Conservation (phyloP, 2,329 filamentous ascomycete species). For the Fusarium devonianum region DNA sequence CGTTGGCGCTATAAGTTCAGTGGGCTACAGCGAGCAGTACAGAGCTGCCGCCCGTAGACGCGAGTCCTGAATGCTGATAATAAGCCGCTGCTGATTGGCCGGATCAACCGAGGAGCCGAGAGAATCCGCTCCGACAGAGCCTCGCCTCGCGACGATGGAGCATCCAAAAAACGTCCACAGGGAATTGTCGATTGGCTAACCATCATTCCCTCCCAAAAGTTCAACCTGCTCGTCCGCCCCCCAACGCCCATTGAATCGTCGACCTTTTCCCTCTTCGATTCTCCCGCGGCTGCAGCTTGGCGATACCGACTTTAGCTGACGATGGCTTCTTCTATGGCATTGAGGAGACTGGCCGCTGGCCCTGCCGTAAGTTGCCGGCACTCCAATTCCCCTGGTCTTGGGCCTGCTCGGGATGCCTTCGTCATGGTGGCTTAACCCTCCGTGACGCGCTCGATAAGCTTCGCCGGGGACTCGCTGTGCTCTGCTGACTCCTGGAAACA, state of each 20-base stretch:
- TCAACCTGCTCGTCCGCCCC: constrained; percentile 40
- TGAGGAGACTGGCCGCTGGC: constrained; percentile 66
- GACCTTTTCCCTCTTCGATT: constrained; percentile 32
- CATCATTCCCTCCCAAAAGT: constrained; percentile 36
- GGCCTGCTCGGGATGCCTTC: constrained; percentile 27
- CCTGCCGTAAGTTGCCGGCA: constrained; percentile 58
- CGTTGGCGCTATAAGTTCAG: constrained; percentile 26
- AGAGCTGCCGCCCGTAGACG: constrained; percentile 7
- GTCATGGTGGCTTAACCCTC: constrained; percentile 1
- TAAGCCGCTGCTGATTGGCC: constrained; percentile 46
- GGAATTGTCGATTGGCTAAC: constrained; percentile 38
- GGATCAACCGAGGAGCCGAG: constrained; percentile 48
- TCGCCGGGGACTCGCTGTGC: constrained; percentile 12
- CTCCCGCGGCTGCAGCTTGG: constrained; percentile 46
- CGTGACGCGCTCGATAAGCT: constrained; percentile 18
- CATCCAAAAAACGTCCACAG: constrained; percentile 37
- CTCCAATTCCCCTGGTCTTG: constrained; percentile 19
- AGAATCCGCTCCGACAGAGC: constrained; percentile 39
- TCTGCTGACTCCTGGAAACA: constrained; percentile 47
- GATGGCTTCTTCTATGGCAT: constrained; percentile 70
- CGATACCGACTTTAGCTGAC: constrained; percentile 43
- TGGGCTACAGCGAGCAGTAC: constrained; percentile 21
- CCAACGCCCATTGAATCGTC: constrained; percentile 32
- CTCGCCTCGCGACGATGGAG: constrained; percentile 38
- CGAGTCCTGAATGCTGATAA: constrained; percentile 36